Percentiles rank a stretch among this genome's conserved stretches.
phyloP scores from a whole-genome alignment of 306 rosid genomes.

The Cicer arietinum region DNA sequence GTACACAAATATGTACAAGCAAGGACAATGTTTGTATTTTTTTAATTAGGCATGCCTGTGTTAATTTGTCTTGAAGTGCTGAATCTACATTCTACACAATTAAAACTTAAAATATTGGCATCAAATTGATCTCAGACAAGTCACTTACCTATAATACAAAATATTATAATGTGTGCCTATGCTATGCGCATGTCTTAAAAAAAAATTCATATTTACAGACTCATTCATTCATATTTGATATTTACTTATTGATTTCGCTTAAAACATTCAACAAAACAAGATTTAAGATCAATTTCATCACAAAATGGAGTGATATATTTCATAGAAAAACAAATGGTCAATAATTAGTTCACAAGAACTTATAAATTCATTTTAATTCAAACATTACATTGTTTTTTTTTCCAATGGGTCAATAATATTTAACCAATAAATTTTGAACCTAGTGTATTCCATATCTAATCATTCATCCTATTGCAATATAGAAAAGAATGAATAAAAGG shows the following conservation, averaged over 20 bases:
- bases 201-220: neutral
- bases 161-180: neutral
- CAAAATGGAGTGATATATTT: neutral
- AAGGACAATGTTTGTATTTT: neutral
- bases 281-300: neutral
- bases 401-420: neutral
- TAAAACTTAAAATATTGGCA: neutral
- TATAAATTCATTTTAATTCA: neutral
- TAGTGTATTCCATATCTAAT: slow-evolving; percentile 40
- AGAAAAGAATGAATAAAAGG: no score
- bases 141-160: neutral
- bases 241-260: neutral
- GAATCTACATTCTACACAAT: neutral
- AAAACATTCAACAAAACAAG: neutral
- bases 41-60: neutral
- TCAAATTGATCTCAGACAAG: neutral
- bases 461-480: neutral
- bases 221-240: neutral
- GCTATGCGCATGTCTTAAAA: neutral
- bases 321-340: neutral
- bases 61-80: neutral
- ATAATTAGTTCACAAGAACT: neutral
- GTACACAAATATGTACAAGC: neutral
- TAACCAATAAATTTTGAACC: slow-evolving; percentile 6
- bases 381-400: neutral